These are phyloP conservation scores for Beauveria varroae DNA, from an alignment of 2,329 filamentous ascomycete genomes.

Conservation along the genomic window DNA sequence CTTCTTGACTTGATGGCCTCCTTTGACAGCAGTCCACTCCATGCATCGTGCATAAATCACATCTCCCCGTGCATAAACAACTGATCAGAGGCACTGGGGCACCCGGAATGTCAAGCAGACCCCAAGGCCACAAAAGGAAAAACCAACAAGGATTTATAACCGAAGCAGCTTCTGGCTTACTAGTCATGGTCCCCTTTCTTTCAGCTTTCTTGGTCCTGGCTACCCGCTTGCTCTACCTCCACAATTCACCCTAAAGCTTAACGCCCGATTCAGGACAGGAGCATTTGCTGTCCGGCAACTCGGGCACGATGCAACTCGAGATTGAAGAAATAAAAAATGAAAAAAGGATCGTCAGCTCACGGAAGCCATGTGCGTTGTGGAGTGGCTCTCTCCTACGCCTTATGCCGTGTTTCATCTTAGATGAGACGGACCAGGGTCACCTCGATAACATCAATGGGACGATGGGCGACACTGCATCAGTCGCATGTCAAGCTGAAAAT, in stretches of 20 bases:
- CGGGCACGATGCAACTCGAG: background rate
- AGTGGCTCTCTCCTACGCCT: background rate
- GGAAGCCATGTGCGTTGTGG: background rate
- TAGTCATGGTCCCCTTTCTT: background rate
- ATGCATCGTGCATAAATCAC: background rate
- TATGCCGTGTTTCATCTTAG: conserved; percentile 7
- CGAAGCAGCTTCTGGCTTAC: background rate
- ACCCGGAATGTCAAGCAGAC: background rate
- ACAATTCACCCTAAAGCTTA: no score
- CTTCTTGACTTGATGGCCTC: no score
- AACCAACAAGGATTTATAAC: no score
- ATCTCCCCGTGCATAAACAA: background rate
- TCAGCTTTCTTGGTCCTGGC: background rate
- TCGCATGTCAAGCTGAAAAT: background rate
- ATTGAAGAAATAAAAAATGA: background rate
- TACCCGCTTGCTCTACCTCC: background rate
- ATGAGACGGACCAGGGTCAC: conserved; percentile 6
- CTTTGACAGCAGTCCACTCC: background rate
- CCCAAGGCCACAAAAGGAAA: background rate
- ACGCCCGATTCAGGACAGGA: no score
- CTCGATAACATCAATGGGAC: background rate
- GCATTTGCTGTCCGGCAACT: no score
- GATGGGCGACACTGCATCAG: background rate
- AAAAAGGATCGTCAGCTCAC: background rate
- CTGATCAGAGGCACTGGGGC: background rate